Evolutionary conservation across 2,329 filamentous ascomycete genomes (phyloP), one percentile per base, ranked within the genome.

Genomic region (Teratosphaeria nubilosa): DNA sequence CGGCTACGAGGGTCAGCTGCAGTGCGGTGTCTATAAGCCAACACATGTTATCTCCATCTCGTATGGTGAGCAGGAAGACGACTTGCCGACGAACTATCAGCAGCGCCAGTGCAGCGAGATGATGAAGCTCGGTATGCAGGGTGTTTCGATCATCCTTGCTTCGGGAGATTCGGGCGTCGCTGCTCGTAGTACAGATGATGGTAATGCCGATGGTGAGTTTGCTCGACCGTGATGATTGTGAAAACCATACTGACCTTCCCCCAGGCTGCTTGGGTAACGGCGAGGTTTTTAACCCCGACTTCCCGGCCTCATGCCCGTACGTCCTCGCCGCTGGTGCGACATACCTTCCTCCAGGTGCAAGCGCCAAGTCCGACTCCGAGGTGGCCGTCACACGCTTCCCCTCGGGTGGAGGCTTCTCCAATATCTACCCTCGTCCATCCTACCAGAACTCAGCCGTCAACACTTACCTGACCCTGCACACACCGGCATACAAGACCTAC

Each of bases 61-160:
- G 0, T 88, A 87, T 66, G 83, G 83, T 53, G 82, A 86, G 59
- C 77, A 81, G 60, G 80, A 83, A 69, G 75, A 72, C 16, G 76
- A 77, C 54, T 69, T 79, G 7, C 75, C 78, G 1, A 69, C 72
- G 4, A 70, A 69, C 57, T 83, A 82, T 64, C 75, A 78, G 60
- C 64, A 73, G 53, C 72, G 80, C 3, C 80, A 83, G 67, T 83
- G 80, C 65, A 69, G 73, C 57, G 80, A 82, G 71, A 82, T 79
- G 67, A 76, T 82, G 76, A 83, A 83, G 71, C 75, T 82, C 1
- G 79, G 77, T 14, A 75, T 82, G 24, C 76, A 76, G 64, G 80
- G 80, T 24, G 73, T 80, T 11, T 77, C 77, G 1, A 69, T 83
- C 11, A 59, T 82, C 41, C 79, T 77, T 62, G 77, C 78, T 0